Evolutionary conservation across 2,329 filamentous ascomycete species (phyloP).

Genomic region (Arthroderma uncinatum): DNA sequence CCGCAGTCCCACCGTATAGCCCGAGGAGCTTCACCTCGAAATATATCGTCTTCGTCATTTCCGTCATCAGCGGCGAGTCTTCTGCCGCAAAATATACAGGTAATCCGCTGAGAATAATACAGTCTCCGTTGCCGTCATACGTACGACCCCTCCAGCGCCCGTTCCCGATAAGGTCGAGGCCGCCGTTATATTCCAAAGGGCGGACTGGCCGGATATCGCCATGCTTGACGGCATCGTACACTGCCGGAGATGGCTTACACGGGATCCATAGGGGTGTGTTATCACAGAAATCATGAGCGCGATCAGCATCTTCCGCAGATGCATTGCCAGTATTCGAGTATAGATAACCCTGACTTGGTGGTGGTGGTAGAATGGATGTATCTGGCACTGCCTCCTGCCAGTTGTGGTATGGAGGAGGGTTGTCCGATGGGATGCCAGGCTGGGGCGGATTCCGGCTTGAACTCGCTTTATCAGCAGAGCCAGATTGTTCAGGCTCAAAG

Average conservation of each 20-base stretch:
- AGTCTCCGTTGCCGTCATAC: conserved; percentile 36
- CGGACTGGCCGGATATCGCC: conserved; percentile 37
- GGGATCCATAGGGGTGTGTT: conserved; percentile 43
- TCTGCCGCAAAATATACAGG: conserved; percentile 45
- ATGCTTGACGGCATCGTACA: conserved; percentile 33
- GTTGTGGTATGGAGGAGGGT: conserved; percentile 49
- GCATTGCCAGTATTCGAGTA: conserved; percentile 49
- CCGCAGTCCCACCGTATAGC: conserved; percentile 26
- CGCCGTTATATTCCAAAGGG: conserved; percentile 33
- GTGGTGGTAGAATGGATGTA: conserved; percentile 48
- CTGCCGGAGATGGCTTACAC: conserved; percentile 31
- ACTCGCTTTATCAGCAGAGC: background rate
- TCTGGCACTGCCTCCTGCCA: conserved; percentile 51
- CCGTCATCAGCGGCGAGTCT: conserved; percentile 41
- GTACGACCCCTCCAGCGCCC: conserved; percentile 40
- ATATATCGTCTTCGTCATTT: conserved; percentile 44
- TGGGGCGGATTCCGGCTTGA: background rate
- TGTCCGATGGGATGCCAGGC: background rate
- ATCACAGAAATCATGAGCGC: conserved; percentile 47
- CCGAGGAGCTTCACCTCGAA: conserved; percentile 46
- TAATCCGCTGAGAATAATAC: conserved; percentile 42
- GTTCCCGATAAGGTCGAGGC: conserved; percentile 26
- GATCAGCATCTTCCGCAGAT: conserved; percentile 41
- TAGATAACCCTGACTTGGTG: conserved; percentile 45
- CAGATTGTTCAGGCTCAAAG: background rate